Conservation (phyloP, 1,284 basidiomycete genomes). For the Cutaneotrichosporon sp. region DNA sequence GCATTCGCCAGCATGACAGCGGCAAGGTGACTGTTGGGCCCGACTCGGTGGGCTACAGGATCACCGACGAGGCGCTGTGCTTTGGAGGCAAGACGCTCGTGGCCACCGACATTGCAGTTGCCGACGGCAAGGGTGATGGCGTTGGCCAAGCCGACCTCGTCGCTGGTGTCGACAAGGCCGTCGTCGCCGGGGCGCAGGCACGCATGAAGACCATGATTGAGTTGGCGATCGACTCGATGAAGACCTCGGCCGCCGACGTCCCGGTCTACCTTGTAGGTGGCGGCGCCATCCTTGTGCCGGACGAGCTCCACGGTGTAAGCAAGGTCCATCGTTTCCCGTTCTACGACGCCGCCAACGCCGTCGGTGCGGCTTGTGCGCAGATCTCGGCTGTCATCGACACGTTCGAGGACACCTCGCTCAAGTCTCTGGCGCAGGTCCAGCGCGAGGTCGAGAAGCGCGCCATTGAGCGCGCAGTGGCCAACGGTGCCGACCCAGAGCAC, state of each 20-base stretch:
- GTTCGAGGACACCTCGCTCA: constrained; percentile 27
- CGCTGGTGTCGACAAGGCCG: constrained; percentile 30
- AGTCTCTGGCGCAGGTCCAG: constrained; percentile 31
- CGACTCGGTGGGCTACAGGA: constrained; percentile 56
- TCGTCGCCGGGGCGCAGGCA: constrained; percentile 42
- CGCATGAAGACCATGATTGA: constrained; percentile 55
- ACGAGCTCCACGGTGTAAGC: constrained; percentile 51
- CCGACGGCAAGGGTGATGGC: constrained; percentile 36
- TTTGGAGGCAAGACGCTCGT: constrained; percentile 56
- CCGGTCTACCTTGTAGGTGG: constrained; percentile 38
- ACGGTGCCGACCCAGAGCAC: constrained; percentile 50
- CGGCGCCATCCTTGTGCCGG: constrained; percentile 43
- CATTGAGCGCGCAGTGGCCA: constrained; percentile 50
- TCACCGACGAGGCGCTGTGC: constrained; percentile 51
- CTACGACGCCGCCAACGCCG: constrained; percentile 57
- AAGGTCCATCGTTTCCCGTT: constrained; percentile 54
- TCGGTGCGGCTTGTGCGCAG: constrained; percentile 49
- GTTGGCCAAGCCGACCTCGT: constrained; percentile 50
- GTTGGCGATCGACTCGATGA: constrained; percentile 55
- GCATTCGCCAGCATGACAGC: constrained; percentile 21
- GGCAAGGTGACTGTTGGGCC: constrained; percentile 53
- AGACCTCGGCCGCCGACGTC: constrained; percentile 53
- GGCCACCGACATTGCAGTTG: constrained; percentile 55
- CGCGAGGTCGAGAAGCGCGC: constrained; percentile 50
- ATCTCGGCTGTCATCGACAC: constrained; percentile 38